Evolutionary conservation across 768 basidiomycete genomes (phyloP).

Genomic region (Lactarius indigo): DNA sequence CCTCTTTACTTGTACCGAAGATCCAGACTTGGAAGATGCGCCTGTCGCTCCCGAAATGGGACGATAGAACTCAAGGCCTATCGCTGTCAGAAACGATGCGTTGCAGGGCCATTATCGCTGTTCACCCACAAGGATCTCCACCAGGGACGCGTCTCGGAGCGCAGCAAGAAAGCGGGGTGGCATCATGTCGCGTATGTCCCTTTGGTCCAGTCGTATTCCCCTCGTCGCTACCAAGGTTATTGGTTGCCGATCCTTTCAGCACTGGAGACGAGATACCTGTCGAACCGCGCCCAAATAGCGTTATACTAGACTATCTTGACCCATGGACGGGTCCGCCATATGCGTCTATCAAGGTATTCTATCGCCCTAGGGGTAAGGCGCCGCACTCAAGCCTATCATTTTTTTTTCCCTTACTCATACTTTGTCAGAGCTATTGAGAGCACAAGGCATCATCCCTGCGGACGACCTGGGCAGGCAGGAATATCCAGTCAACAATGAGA

Average conservation of each 20-base stretch:
- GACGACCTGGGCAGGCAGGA: not conserved
- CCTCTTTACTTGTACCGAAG: not conserved
- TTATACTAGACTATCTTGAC: not conserved
- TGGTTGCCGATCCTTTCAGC: not conserved
- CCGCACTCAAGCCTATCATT: not conserved
- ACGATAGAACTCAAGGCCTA: not conserved
- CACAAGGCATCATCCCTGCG: conserved; percentile 13
- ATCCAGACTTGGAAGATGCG: not conserved
- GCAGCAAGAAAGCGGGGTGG: conserved; percentile 15
- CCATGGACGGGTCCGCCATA: not conserved
- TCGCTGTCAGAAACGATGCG: not conserved
- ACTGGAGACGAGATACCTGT: conserved; percentile 1
- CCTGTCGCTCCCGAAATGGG: conserved; percentile 2
- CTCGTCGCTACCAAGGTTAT: not conserved
- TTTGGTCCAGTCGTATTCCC: not conserved
- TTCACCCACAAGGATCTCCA: not conserved
- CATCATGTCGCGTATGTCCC: conserved; percentile 3
- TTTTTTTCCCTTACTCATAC: not conserved
- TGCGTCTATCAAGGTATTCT: not conserved
- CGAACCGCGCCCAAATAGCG: no score
- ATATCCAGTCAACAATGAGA: not conserved
- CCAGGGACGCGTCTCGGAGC: not conserved
- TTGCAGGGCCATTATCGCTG: no score
- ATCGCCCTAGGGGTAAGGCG: conserved; percentile 9
- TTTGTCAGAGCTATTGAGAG: conserved; percentile 13